Conservation (phyloP, 1,284 basidiomycete species). For the Exobasidium cylindrosporum region DNA sequence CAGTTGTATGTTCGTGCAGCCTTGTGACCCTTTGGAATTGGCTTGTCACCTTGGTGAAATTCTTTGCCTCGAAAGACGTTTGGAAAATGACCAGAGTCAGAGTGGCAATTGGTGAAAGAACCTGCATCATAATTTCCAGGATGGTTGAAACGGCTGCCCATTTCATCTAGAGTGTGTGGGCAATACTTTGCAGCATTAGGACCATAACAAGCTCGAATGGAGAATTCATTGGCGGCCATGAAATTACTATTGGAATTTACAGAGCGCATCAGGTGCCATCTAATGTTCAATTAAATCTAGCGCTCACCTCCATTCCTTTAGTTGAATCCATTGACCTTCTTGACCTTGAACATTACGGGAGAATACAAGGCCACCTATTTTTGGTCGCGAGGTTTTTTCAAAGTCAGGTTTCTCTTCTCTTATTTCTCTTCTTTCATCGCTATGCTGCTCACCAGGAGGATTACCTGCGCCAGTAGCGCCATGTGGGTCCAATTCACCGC, state of each 20-base stretch:
- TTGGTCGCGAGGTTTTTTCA: too few species aligned
- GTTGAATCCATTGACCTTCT: slow-evolving; percentile 28
- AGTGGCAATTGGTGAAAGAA: slow-evolving; percentile 34
- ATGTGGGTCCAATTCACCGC: slow-evolving; percentile 42
- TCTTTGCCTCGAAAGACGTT: slow-evolving; percentile 23
- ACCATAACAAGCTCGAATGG: slow-evolving; percentile 37
- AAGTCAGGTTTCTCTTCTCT: too few species aligned
- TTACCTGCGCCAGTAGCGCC: slow-evolving; percentile 37
- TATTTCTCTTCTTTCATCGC: too few species aligned
- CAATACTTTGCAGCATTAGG: slow-evolving; percentile 26
- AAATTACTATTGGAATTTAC: slow-evolving; percentile 38
- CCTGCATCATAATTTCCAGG: slow-evolving; percentile 27
- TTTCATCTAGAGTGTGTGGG: slow-evolving; percentile 39
- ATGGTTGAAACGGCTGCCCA: slow-evolving; percentile 30
- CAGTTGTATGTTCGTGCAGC: slow-evolving; percentile 25
- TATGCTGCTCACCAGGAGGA: slow-evolving; percentile 27
- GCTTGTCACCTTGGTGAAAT: slow-evolving; percentile 30
- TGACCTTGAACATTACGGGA: slow-evolving; percentile 25
- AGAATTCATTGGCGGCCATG: slow-evolving; percentile 33
- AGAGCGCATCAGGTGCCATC: too few species aligned
- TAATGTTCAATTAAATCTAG: too few species aligned
- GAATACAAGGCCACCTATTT: slow-evolving; percentile 27
- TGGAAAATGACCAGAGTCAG: slow-evolving; percentile 25
- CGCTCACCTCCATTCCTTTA: slow-evolving; percentile 30
- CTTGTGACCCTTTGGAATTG: slow-evolving; percentile 25